Percentiles rank a stretch among this genome's conserved stretches.
phyloP scores from a whole-genome alignment of 225 moss, liverwort and hornwort species.

The Bryum argenteum region DNA sequence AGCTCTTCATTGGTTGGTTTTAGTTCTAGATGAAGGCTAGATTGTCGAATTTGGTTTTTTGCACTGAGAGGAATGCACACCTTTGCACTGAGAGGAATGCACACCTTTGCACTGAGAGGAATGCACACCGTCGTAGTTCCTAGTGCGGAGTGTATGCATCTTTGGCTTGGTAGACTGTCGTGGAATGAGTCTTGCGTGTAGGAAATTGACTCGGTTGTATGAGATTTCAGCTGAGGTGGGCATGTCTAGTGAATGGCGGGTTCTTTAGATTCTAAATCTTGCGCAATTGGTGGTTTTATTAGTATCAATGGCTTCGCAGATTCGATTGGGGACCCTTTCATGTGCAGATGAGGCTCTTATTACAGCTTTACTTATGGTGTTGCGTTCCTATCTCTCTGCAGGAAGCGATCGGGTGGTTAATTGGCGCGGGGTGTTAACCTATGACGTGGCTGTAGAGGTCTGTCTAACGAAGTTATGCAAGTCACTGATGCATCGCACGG shows the following conservation, averaged over 20 bases:
- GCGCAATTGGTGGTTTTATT: neutral
- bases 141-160: no score
- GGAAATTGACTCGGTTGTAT: neutral
- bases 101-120: neutral
- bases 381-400: neutral
- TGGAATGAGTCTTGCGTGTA: no score
- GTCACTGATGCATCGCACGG: constrained; percentile 22
- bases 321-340: neutral
- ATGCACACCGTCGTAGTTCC: no score
- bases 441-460: constrained; percentile 38
- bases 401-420: constrained; percentile 14
- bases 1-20: no score
- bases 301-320: neutral
- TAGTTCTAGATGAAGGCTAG: no score
- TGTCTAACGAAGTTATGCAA: constrained; percentile 34
- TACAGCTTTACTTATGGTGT: neutral
- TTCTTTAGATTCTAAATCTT: neutral
- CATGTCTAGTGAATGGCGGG: neutral
- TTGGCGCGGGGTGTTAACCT: constrained; percentile 8
- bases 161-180: no score
- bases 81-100: neutral
- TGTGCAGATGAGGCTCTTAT: neutral
- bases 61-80: no score
- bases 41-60: neutral
- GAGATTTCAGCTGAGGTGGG: neutral